Base-by-base conservation (phyloP, 768 basidiomycete species). In the Pholiota molesta region DNA sequence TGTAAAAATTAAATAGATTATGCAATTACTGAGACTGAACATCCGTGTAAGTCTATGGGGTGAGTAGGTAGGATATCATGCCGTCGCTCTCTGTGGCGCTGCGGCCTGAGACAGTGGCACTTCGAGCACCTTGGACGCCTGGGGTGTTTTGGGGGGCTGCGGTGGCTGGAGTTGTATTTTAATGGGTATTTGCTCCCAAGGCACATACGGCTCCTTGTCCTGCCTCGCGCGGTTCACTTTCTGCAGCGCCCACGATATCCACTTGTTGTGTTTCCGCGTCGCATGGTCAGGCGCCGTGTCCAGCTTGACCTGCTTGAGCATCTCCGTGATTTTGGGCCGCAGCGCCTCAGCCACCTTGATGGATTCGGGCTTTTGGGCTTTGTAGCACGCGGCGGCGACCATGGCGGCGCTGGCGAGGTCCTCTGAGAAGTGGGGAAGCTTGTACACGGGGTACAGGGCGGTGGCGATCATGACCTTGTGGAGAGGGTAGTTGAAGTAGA, bases 361-460 rank as follows among this genome's bases (percentile, higher is more conserved):
- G 1, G 81, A 78, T 29, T 79, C 75, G n/a, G 72, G 66, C 3
- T 77, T 76, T 14, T 71, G 70, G 64, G 83, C 75, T 55, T 79
- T 79, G 65, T 83, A 77, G 72, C 85, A 89, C 8, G 86, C 86
- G 3, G 79, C 74, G 39, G 82, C 74, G 62, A 90, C 72, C 74
- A 90, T 80, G 3, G 88, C 76, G 51, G 82, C 86, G 11, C 82
- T 82, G 17, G 83, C 73, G 19, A 85, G 78, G 71, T 91, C 89
- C n/a, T 76, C 67, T 6, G 83, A 76, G 40, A 87, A 75, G 0
- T 82, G 77, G 0, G 86, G 79, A 23, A 90, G 80, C 14, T 76
- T 72, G 72, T 89, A 87, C 9, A 83, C 69, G 56, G 78, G 74
- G 65, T 82, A 87, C 2, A 90, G 78, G 7, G 86, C 80, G 1